A percentile compares a stretch with the other conserved stretches of the same genome.
Conservation (phyloP, 2,329 filamentous ascomycete species). For the Neofusicoccum laricinum region DNA sequence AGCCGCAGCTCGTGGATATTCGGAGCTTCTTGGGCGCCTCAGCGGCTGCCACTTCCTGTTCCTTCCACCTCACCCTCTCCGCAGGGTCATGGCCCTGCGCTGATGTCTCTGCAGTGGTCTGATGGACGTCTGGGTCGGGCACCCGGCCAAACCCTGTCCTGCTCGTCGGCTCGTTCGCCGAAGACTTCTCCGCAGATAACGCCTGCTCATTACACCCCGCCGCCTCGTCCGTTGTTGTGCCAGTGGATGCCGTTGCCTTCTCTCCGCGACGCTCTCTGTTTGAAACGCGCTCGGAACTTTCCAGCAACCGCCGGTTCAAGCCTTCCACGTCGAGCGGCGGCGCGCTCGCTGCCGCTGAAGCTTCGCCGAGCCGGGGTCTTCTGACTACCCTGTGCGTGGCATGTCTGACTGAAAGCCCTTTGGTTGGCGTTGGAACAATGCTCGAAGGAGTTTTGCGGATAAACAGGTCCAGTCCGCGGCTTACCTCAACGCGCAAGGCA, state of each 20-base stretch:
- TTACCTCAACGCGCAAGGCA: background rate
- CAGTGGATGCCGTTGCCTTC: background rate
- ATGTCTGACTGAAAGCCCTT: background rate
- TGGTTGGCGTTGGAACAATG: slow-evolving; percentile 4
- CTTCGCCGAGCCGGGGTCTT: background rate
- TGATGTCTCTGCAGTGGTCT: no score
- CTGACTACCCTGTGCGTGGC: background rate
- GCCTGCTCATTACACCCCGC: background rate
- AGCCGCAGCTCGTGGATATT: background rate
- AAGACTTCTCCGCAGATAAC: background rate
- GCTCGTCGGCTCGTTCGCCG: background rate
- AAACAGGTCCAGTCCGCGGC: background rate
- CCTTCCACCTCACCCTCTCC: background rate
- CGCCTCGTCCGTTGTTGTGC: background rate
- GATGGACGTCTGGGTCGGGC: background rate
- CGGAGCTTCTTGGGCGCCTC: background rate
- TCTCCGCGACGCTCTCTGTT: background rate
- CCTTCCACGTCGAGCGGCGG: background rate
- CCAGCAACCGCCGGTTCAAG: background rate
- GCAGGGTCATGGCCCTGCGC: background rate
- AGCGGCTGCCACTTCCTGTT: background rate
- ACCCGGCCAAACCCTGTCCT: no score
- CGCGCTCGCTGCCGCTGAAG: background rate
- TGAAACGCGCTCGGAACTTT: background rate
- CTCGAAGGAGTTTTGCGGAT: background rate